Evolutionary conservation across 352 stramenopile species (phyloP), one percentile per base, ranked within the genome.

Genomic region (Globisporangium cylindrosporum): DNA sequence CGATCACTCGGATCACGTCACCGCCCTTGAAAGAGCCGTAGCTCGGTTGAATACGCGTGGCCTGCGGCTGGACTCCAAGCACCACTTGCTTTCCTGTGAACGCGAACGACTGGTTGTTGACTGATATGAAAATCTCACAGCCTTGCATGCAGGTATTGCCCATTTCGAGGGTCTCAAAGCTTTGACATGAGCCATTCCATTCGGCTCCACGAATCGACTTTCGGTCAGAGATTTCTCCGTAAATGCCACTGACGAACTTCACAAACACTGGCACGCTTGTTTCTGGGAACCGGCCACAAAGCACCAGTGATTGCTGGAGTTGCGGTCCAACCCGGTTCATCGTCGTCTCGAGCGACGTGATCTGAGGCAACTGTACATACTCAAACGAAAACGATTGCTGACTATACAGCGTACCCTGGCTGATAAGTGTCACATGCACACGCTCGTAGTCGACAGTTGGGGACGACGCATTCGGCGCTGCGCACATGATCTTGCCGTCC

Each of bases 21-120:
- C 70, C 58, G 1, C 77, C 79, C 1, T 51, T 66, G 32, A 74
- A 74, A 4, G 76, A 83, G 2, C 61, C 72, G 56, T 74, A 75
- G n/a, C 59, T 32, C 5, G 79, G 79, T 9, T 51, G 18, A 14
- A 64, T 66, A 0, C 22, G 58, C 10, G 60, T 14, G 25, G 82
- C 67, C 55, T 63, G 53, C 32, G 62, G 55, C 29, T 65, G 4
- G 8, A 67, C 25, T 14, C 59, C 55, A 1, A 84, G 27, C 14
- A 46, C 34, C 15, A 84, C 38, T 29, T 55, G 36, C 29, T 73
- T 81, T 20, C 69, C 74, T 1, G 72, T 78, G 32, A 61, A 58
- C 0, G 25, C 32, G 63, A 76, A 84, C 1, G 66, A 69, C 27
- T 84, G 77, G 14, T 82, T 75, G 55, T 88, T 88, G 3, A 86